Conservation (phyloP, 2,329 filamentous ascomycete genomes). For the Fragosphaeria purpurea region DNA sequence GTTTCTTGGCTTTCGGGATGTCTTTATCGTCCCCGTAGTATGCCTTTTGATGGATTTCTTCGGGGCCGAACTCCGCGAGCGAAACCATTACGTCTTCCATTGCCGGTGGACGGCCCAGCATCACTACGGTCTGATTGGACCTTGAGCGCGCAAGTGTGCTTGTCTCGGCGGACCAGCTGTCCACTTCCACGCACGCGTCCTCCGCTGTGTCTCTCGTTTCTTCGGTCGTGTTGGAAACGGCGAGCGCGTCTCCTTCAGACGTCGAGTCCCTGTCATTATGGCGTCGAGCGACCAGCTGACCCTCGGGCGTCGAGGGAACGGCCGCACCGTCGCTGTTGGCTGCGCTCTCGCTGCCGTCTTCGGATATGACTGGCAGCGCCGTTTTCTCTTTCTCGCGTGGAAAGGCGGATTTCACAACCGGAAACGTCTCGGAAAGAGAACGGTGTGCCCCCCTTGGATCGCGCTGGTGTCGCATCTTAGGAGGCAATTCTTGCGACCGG, state of each 20-base stretch:
- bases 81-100: not conserved
- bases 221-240: not conserved
- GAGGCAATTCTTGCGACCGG: constrained; percentile 4
- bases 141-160: too few relatives aligned
- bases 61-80: constrained; percentile 29
- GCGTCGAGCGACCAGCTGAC: not conserved
- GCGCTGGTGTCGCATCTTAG: not conserved
- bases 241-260: not conserved
- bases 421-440: constrained; percentile 8
- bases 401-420: constrained; percentile 10
- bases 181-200: too few relatives aligned
- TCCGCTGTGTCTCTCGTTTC: not conserved
- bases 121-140: not conserved
- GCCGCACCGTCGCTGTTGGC: not conserved
- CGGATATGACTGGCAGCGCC: not conserved
- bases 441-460: not conserved
- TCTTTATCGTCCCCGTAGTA: constrained; percentile 79
- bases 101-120: constrained; percentile 1
- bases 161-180: too few relatives aligned
- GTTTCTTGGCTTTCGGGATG: constrained; percentile 43
- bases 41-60: constrained; percentile 72
- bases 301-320: constrained; percentile 1
- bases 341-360: not conserved
- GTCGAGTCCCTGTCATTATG: not conserved
- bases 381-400: not conserved